Evolutionary conservation across 257 asterid species (phyloP), one percentile per base, ranked within the genome.

Genomic region (Scutellaria barbata): DNA sequence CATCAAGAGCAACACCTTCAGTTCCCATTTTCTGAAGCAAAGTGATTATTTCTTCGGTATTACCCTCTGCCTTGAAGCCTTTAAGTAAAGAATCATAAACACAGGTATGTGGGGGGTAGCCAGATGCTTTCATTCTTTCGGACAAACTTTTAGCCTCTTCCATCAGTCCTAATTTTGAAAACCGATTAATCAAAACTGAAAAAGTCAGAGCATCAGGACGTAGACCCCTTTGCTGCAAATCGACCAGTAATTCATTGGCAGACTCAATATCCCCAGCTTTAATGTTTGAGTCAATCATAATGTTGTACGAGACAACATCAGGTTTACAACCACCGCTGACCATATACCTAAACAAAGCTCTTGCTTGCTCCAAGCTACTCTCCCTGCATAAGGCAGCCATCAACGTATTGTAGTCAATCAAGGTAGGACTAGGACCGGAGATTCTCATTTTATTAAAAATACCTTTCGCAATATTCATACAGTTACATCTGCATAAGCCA

Each of bases 331-430:
- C 66, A 37, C 77, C 80, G 63, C 54, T 62, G 33, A 69, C 54
- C 96, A 90, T 88, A 51, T 88, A 84, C 10, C 63, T 53, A 80
- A 86, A 85, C 80, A 90, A 71, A 7, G 69, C 74, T 60, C 74
- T 71, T 43, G 89, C 91, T 90, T 90, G 91, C 80, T 77, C 88
- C 51, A 85, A 17, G 74, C 95, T 88, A 76, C 95, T 73, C 80
- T 90, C 95, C 62, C 33, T 78, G 71, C 88, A 82, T 69, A 88
- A 85, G 53, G 93, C 79, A 12, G 79, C 81, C 93, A 90, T 80
- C 85, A 90, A 76, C 4, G 74, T 53, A 74, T 84, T 88, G 82
- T 90, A 88, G 68, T 83, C 85, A 17, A 42, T 79, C n/a, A 74
- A 33, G 16, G 82, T 76, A 3, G 87, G 95, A 66, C 52, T 35